A percentile compares a stretch with the other conserved stretches of the same genome.
Conservation (phyloP, 257 asterid genomes). For the Lycium ferocissimum region DNA sequence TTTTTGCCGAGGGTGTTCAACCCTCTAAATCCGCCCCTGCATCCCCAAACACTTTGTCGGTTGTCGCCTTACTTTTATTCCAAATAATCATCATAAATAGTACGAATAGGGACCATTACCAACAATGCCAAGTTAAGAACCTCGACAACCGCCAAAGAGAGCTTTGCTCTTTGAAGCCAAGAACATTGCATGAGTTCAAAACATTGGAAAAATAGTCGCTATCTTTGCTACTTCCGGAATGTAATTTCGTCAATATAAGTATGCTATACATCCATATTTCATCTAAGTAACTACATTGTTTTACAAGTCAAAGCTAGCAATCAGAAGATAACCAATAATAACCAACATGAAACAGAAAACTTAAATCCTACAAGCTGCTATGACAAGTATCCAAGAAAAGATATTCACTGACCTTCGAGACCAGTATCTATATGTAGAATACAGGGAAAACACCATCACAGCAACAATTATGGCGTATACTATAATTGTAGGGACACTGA, state of each 20-base stretch:
- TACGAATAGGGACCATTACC: not conserved
- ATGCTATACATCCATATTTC: not conserved
- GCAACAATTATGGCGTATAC: slow-evolving; percentile 39
- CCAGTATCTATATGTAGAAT: slow-evolving; percentile 53
- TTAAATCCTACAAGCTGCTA: not conserved
- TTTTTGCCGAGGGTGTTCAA: too few species aligned
- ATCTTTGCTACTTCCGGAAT: too few species aligned
- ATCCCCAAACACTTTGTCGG: too few species aligned
- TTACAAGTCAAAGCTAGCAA: not conserved
- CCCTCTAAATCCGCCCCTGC: too few species aligned
- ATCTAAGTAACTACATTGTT: slow-evolving; percentile 25
- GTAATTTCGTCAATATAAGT: not conserved
- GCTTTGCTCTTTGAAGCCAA: slow-evolving; percentile 11
- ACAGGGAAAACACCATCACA: slow-evolving; percentile 53
- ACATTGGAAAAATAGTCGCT: slow-evolving; percentile 21
- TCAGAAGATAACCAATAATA: not conserved
- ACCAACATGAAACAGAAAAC: not conserved
- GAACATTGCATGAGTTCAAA: not conserved
- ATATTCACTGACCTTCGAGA: slow-evolving; percentile 39
- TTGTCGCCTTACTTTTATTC: not conserved
- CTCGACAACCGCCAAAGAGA: not conserved
- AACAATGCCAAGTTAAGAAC: not conserved
- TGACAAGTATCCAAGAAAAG: not conserved
- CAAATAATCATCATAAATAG: not conserved
- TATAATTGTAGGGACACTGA: slow-evolving; percentile 43